These are phyloP conservation scores for Clitopilus hobsonii DNA, from an alignment of 768 basidiomycete species.

Conservation along the genomic window DNA sequence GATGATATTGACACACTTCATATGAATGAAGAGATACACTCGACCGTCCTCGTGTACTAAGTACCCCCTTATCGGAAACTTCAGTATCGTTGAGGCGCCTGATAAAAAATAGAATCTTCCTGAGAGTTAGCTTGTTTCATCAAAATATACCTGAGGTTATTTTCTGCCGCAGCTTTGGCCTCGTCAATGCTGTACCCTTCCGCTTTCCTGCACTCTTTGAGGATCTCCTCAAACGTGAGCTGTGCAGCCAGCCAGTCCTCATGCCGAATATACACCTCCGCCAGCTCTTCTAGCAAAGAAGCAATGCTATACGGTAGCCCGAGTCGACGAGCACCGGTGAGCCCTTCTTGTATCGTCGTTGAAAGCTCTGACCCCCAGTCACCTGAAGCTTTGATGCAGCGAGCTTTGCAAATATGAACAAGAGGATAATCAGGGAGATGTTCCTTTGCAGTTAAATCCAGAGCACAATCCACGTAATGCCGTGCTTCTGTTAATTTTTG, in stretches of 20 bases:
- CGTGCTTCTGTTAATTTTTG: background rate
- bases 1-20: no score
- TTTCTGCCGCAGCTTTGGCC: no score
- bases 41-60: no score
- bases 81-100: no score
- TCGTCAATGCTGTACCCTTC: no score
- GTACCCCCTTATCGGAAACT: no score
- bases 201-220: background rate
- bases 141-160: no score
- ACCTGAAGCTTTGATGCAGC: background rate
- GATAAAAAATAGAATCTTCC: no score
- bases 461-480: background rate
- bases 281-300: background rate
- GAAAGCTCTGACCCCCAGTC: background rate
- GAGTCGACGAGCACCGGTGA: background rate
- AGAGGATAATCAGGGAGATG: background rate
- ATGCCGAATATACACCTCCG: background rate
- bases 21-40: no score
- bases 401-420: background rate
- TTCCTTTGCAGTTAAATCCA: background rate
- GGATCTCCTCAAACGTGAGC: background rate
- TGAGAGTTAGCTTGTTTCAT: no score
- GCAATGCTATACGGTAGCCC: background rate
- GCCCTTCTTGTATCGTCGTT: background rate
- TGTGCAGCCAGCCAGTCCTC: background rate